Evolutionary conservation across 345 rosid species (phyloP), one percentile per base, ranked within the genome.

Genomic region (Linum usitatissimum): DNA sequence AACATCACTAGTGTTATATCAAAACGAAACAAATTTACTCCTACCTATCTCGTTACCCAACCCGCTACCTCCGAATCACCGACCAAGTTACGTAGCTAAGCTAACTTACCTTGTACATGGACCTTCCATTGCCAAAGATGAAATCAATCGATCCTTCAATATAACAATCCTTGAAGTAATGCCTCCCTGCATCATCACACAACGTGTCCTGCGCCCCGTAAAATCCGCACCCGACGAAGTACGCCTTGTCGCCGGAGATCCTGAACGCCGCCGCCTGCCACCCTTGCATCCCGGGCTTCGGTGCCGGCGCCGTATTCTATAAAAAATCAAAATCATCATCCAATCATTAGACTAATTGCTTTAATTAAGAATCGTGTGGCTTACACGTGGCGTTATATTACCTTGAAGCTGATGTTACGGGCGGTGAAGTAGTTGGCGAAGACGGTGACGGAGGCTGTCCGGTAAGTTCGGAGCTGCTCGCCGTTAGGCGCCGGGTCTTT

Each of bases 261-360:
- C 96, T 81, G 65, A 92, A 84, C 18, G 98, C 95, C 66, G 67
- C 98, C 30, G 96, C 98, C 69, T 92, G 98, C 95, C 91, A 81
- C 18, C 96, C 95, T 69, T 87, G 79, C 98, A 86, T 78, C 55
- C 98, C 96, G 0, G 95, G 96, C 84, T 82, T 67, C 3, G 98
- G 96, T 0, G 98, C 95, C 45, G 96, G 98, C 18, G 98, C 93
- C 53, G 95, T 92, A 70, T 92, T 92, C 93, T 87, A 66, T 63
- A 30, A 23, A 67, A 49, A 48, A 57, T 7, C 5, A 64, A 31
- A 6, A 6, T 31, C 6, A 31, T 6, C 36, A 2, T 31, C 36
- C 36, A 31, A 31, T 31, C 36, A 31, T 31, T 31, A 31, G 6
- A 31, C 6, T 53, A 21, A 53, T 6, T 34, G 18, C 6, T n/a